Evolutionary conservation across 495 filamentous ascomycete species (phyloP), one percentile per base, ranked within the genome.

Genomic region (Penicillium lividum): DNA sequence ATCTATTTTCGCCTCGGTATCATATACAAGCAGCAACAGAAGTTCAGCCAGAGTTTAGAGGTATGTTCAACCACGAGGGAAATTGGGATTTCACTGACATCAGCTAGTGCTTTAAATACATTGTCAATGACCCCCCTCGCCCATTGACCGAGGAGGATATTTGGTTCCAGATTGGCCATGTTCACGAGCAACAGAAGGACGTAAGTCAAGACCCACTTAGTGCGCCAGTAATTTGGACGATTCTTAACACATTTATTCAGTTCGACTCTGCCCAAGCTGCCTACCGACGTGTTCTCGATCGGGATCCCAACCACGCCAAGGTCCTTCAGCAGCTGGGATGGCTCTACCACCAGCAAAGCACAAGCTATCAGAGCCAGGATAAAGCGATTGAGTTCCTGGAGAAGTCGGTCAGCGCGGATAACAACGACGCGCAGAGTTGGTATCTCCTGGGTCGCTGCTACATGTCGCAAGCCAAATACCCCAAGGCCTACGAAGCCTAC

Each of bases 131-230:
- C 47, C 95, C 94, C 18, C 94, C 94, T 8, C 84, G 91, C 4
- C 94, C 94, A 15, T 74, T 99, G 71, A 98, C 92, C 1, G 93
- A 98, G 68, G 94, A 97, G 70, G 94, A 99, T 67, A 99, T 99
- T 58, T 98, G 93, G 93, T 99, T 99, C 76, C 94, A 99, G 72
- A 98, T 99, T 63, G 94, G 94, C 27, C 94, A 99, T 73, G 94
- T 99, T 48, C 91, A 99, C 69, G 94, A 99, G 64, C 95, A 98
- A 65, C 93, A 97, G 71, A 98, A 98, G 80, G 94, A 98, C 64
- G 94, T 97, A 80, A 74, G 94, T 84, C 11, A 36, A 42, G 43
- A 46, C 22, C 11, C 9, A 7, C 28, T 3, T 29, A 10, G 29
- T 28, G 5, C n/a, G 33, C 10, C 1, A 49, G 11, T 18, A 6